Conservation (phyloP, 164 flowering plant genomes). For the Macadamia tetraphylla region DNA sequence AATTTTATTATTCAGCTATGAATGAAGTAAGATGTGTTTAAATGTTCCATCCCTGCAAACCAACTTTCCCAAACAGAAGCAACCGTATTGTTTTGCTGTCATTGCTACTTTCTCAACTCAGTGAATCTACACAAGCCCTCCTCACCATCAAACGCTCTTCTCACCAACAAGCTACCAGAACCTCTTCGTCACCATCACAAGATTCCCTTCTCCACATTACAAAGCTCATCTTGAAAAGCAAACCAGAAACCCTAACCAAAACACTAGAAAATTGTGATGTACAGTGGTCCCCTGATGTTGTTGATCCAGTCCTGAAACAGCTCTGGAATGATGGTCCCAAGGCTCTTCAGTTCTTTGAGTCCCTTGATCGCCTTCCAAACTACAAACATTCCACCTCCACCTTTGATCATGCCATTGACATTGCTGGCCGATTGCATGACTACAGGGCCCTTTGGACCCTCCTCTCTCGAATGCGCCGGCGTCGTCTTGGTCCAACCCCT, state of each 20-base stretch:
- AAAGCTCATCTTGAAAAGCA: constrained; percentile 32
- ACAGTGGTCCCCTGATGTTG: constrained; percentile 56
- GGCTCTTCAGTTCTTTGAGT: constrained; percentile 65
- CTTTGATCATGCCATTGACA: constrained; percentile 77
- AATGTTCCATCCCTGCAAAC: constrained; percentile 1
- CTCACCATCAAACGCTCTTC: neutral
- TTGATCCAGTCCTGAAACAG: constrained; percentile 52
- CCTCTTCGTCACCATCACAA: constrained; percentile 25
- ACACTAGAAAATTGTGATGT: constrained; percentile 17
- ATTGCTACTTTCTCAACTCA: neutral
- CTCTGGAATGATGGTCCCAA: constrained; percentile 91
- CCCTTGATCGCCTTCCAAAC: constrained; percentile 41
- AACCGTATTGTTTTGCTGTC: neutral
- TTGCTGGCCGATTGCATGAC: constrained; percentile 66
- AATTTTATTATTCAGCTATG: too few species aligned
- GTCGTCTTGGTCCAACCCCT: constrained; percentile 51
- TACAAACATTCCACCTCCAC: constrained; percentile 53
- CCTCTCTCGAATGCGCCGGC: constrained; percentile 46
- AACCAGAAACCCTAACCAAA: constrained; percentile 26
- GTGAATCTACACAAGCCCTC: neutral
- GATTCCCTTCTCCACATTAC: constrained; percentile 24
- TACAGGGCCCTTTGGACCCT: constrained; percentile 53
- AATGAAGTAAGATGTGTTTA: neutral
- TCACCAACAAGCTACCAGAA: constrained; percentile 9
- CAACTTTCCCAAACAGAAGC: neutral